Conservation (phyloP, 1,284 basidiomycete species). For the Moniliophthora roreri region DNA sequence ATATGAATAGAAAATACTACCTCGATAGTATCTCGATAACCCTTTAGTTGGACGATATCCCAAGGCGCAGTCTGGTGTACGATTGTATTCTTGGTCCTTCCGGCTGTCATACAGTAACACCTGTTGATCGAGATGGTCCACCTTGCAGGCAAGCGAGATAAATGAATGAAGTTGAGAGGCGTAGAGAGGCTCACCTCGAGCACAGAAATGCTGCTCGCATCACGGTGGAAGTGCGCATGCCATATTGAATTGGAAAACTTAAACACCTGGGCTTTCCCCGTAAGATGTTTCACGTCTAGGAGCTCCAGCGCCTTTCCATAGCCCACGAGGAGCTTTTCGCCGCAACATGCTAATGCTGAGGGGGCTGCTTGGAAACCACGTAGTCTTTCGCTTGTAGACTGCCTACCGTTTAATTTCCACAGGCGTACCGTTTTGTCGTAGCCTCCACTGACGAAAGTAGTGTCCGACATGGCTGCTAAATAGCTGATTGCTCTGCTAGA, state of each 20-base stretch:
- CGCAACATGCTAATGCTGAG: background rate
- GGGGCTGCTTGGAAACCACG: background rate
- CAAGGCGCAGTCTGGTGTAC: constrained; percentile 43
- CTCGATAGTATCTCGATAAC: constrained; percentile 24
- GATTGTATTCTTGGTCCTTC: constrained; percentile 29
- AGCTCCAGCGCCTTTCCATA: constrained; percentile 25
- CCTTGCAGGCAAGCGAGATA: constrained; percentile 27
- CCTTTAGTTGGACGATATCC: constrained; percentile 34
- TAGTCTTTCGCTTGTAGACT: background rate
- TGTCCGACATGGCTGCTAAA: background rate
- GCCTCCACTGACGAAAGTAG: background rate
- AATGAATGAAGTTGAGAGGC: background rate
- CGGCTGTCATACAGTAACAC: constrained; percentile 46
- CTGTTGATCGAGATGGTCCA: constrained; percentile 48
- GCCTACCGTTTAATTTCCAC: background rate
- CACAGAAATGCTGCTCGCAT: constrained; percentile 36
- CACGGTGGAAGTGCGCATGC: constrained; percentile 47
- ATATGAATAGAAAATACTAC: constrained; percentile 34
- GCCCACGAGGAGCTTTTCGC: constrained; percentile 20
- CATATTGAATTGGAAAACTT: constrained; percentile 39
- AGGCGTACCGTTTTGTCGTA: background rate
- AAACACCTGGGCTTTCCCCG: constrained; percentile 26
- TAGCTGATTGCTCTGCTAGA: background rate
- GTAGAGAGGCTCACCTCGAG: constrained; percentile 41
- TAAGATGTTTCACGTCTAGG: constrained; percentile 33